Evolutionary conservation across 805 yeast species (phyloP), one percentile per base, ranked within the genome.

Genomic region (Schwanniomyces sp.): DNA sequence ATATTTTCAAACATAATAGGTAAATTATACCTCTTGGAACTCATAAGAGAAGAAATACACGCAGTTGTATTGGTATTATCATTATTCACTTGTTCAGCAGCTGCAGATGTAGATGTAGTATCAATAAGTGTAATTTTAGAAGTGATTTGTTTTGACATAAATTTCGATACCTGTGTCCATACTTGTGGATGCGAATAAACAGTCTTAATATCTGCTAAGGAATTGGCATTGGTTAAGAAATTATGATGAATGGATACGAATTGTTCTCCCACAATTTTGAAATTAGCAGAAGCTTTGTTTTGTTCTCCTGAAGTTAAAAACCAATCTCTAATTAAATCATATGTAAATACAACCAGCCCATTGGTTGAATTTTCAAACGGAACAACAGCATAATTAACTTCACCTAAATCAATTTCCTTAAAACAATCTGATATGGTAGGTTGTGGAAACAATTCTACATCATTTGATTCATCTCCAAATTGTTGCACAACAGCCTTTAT

Each of bases 151-250:
- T 54, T 43, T 28, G 52, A 43, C 37, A 87, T 61, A 70, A 88
- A 94, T 18, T 70, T 63, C 2, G 77, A 70, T 43, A 88, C 85
- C 63, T 92, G 99, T 8, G 97, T 95, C 99, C 99, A 92, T 0
- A 91, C 99, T 64, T 92, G 99, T 1, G 99, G 97, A 66, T 92
- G 99, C 3, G 97, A 88, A 68, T 88, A 88, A 16, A 92, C 78
- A 28, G 75, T 79, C 12, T 61, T 66, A 44, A 91, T 77, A 11
- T 74, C 62, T 1, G 63, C 52, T 3, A 85, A 54, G 29, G 72
- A 74, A 40, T 60, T 56, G 7, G 79, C 75, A 52, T 63, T 70
- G 4, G 84, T 67, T 50, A 84, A 70, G 34, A 92, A 72, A 62
- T 86, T 85, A 69, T 94, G 98, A 48, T 83, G 85, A 49, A 92